A percentile compares a stretch with the other conserved stretches of the same genome.
Evolutionary conservation across 495 filamentous ascomycete species (phyloP).

Genomic region (Halenospora varia): DNA sequence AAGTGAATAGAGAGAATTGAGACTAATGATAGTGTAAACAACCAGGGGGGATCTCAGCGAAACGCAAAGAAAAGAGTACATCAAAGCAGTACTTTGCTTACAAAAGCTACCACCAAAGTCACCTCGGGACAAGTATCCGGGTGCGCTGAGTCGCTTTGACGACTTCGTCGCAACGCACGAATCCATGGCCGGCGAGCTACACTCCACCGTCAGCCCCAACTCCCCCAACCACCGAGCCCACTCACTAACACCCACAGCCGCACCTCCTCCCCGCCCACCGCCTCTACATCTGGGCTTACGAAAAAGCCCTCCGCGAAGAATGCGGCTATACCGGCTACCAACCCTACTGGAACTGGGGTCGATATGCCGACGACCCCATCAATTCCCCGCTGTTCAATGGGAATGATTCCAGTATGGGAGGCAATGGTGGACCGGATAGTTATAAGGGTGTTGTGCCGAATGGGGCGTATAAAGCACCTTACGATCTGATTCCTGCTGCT

Average conservation of each 20-base stretch:
- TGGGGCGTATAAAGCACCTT: conserved; percentile 22
- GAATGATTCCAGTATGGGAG: conserved; percentile 53
- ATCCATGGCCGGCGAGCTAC: conserved; percentile 54
- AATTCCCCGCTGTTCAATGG: conserved; percentile 61
- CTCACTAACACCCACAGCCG: not conserved
- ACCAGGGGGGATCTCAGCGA: conserved; percentile 46
- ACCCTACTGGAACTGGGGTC: conserved; percentile 62
- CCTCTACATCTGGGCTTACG: conserved; percentile 60
- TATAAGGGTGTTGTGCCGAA: not conserved
- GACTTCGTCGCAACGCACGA: conserved; percentile 70
- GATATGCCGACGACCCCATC: conserved; percentile 41
- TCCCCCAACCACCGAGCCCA: not conserved
- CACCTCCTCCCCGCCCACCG: conserved; percentile 65
- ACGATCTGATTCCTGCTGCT: conserved; percentile 38
- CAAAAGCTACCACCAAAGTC: conserved; percentile 46
- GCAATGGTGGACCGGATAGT: conserved; percentile 49
- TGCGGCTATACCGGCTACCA: conserved; percentile 58
- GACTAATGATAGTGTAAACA: not conserved
- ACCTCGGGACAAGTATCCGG: conserved; percentile 27
- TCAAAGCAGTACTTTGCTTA: conserved; percentile 60
- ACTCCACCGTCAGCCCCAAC: conserved; percentile 38
- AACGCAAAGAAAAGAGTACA: conserved; percentile 51
- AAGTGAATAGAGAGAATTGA: not conserved
- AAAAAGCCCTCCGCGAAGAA: conserved; percentile 61
- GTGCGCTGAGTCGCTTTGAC: conserved; percentile 55